A percentile compares a stretch with the other conserved stretches of the same genome.
These are phyloP conservation scores for Chaetoscypha palmicola DNA, from an alignment of 2,329 filamentous ascomycete genomes.

Conservation along the genomic window DNA sequence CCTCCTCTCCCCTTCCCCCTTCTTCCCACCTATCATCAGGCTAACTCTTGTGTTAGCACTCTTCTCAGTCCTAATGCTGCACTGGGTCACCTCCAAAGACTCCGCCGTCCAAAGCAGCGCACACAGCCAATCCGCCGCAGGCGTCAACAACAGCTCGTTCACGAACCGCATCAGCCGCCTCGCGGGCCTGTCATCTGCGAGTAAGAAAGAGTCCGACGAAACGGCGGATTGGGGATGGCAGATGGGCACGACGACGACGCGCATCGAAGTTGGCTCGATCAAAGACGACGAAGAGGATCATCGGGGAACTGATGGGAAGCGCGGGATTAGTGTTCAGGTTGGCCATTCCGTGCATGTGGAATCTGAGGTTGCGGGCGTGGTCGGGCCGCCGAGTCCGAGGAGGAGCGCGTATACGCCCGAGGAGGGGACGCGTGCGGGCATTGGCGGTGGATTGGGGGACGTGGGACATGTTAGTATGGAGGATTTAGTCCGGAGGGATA, in stretches of 20 bases:
- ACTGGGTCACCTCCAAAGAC: slow-evolving; percentile 46
- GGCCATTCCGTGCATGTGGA: neutral
- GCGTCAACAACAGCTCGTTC: neutral
- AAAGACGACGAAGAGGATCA: neutral
- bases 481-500: neutral
- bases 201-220: neutral
- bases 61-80: slow-evolving; percentile 51
- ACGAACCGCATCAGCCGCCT: neutral
- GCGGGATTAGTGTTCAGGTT: neutral
- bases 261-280: neutral
- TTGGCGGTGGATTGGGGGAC: neutral
- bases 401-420: neutral
- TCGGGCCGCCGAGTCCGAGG: too few relatives aligned
- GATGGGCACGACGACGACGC: neutral
- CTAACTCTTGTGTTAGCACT: slow-evolving; percentile 34
- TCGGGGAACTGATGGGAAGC: neutral
- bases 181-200: neutral
- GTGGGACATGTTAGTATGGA: neutral
- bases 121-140: neutral
- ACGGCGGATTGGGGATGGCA: neutral
- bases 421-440: neutral
- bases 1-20: slow-evolving; percentile 7
- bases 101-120: neutral
- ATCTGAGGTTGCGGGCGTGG: neutral
- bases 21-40: slow-evolving; percentile 17